Evolutionary conservation across 352 stramenopile species (phyloP).

Genomic region (Stramenopiles sp.): DNA sequence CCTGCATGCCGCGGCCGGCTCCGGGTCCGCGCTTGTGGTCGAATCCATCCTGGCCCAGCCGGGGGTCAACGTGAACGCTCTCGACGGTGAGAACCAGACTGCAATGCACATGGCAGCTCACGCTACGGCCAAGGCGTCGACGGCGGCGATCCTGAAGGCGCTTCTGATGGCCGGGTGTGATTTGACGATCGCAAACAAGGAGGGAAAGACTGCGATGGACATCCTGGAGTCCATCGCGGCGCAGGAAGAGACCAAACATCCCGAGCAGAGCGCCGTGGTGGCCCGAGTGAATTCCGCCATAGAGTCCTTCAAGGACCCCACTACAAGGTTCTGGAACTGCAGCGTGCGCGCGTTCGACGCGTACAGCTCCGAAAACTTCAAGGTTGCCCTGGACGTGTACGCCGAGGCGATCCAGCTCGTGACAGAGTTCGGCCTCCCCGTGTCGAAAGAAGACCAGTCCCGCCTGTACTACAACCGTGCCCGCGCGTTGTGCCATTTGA

Average conservation of each 20-base stretch:
- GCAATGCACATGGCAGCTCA: neutral
- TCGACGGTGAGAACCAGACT: neutral
- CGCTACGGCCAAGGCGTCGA: neutral
- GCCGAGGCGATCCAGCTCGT: slow-evolving; percentile 18
- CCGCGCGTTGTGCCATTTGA: slow-evolving; percentile 18
- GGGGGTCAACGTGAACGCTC: neutral
- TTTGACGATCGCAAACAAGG: neutral
- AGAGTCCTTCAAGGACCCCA: slow-evolving; percentile 13
- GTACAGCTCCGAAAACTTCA: slow-evolving; percentile 20
- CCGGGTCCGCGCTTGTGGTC: neutral
- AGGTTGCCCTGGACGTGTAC: slow-evolving; percentile 18
- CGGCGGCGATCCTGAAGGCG: neutral
- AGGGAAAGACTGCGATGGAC: neutral
- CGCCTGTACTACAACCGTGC: slow-evolving; percentile 27
- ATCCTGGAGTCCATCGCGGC: neutral
- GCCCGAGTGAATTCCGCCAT: neutral
- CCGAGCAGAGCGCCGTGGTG: neutral
- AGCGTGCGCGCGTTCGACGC: slow-evolving; percentile 22
- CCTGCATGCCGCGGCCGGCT: neutral
- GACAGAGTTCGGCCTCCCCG: neutral
- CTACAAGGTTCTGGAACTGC: slow-evolving; percentile 21
- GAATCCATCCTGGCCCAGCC: neutral
- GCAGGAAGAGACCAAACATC: neutral
- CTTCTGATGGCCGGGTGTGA: neutral
- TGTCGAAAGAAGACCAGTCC: slow-evolving; percentile 14